These are phyloP conservation scores for Flaveria robusta DNA, from an alignment of 129 eudicot genomes.

Conservation along the genomic window DNA sequence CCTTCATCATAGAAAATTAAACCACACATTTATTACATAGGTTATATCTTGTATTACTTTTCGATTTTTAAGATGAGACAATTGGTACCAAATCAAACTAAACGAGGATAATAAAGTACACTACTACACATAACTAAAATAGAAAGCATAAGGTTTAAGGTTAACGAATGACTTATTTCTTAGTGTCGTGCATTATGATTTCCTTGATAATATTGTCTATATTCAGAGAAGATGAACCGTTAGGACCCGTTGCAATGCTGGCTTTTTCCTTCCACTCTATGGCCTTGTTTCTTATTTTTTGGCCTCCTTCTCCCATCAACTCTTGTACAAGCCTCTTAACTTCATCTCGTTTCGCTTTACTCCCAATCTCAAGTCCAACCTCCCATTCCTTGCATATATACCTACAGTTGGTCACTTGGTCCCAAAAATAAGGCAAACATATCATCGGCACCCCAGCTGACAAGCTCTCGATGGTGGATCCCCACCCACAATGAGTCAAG, in stretches of 20 bases:
- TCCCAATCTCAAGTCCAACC: constrained; percentile 18
- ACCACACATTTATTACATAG: no score
- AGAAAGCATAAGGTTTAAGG: no score
- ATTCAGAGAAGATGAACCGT: constrained; percentile 10
- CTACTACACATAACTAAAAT: no score
- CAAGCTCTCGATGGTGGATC: constrained; percentile 24
- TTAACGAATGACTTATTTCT: no score
- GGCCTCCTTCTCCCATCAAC: constrained; percentile 21
- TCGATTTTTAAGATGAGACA: no score
- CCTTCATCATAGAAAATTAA: no score
- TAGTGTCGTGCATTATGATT: neutral
- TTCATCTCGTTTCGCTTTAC: constrained; percentile 5
- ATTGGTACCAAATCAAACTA: no score
- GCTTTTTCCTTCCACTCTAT: constrained; percentile 15
- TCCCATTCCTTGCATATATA: constrained; percentile 15
- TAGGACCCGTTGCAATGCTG: neutral
- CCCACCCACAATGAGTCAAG: constrained; percentile 34
- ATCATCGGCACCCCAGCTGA: constrained; percentile 26
- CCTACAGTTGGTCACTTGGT: neutral
- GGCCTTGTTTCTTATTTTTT: constrained; percentile 5
- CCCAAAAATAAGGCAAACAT: constrained; percentile 18
- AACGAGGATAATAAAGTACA: no score
- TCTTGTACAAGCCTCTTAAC: neutral
- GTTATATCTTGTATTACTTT: no score
- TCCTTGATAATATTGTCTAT: constrained; percentile 4